Base-by-base conservation (phyloP, 257 asterid genomes). In the Marsdenia floribunda region DNA sequence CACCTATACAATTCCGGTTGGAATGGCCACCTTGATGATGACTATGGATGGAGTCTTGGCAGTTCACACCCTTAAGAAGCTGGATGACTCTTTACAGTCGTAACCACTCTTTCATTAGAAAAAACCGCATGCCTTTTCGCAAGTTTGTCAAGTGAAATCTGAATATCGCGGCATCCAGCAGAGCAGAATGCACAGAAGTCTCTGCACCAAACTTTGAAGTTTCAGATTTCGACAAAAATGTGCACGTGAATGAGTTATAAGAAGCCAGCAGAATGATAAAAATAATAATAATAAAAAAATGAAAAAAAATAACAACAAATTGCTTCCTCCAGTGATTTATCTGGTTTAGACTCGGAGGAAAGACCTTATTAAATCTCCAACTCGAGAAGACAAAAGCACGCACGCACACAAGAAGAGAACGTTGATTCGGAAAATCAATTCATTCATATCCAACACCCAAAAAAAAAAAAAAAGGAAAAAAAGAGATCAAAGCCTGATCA, bases 101-200 rank as follows among this genome's bases (percentile, higher is more conserved):
- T 44, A 57, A 33, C 52, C 60, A 47, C 73, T 73, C 73, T 82
- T 22, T 54, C 66, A 49, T 59, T 71, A 74, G 70, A 55, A 65
- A 68, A 33, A 61, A 58, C 50, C 15, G 37, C 81, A 19, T 38
- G 77, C 79, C 57, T 77, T 81, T 71, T 78, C 21, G 80, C 79
- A 40, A 65, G 54, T 57, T 69, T 72, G 78, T 88, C 90, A 35
- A 76, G 65, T 46, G 79, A 64, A 73, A 88, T 86, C 86, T 86
- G 93, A 58, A 38, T 37, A 53, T 82, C 84, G 42, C 91, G 93
- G 73, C 89, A 88, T 71, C 75, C 89, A 16, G 68, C 70, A 16
- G 91, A 85, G 82, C 91, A 88, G 83, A 82, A 88, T 72, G 88
- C 91, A 74, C 89, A 79, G 82, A 88, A 80, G 80, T 80, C 79